phyloP scores from a whole-genome alignment of 176 grass and related monocot genomes.

The Triticum timopheevii region DNA sequence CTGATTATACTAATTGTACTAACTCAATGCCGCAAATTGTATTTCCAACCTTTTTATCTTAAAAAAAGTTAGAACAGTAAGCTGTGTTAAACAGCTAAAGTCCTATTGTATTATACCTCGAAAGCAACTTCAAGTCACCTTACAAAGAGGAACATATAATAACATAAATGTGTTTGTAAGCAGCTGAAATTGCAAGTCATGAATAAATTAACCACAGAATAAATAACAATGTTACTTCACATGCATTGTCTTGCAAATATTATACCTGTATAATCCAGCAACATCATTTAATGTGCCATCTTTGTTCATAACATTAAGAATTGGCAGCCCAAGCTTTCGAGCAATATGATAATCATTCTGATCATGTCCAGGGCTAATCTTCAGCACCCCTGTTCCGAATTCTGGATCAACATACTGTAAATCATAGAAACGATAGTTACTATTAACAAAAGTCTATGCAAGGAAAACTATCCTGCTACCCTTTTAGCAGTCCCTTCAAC shows the following conservation, averaged over 20 bases:
- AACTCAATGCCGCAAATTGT: slow-evolving; percentile 5
- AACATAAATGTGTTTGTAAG: slow-evolving; percentile 16
- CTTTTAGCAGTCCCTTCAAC: slow-evolving; percentile 22
- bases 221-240: not conserved
- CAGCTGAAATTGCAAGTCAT: slow-evolving; percentile 20
- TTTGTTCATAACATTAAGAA: slow-evolving; percentile 99
- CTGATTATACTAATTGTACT: slow-evolving; percentile 1
- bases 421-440: slow-evolving; percentile 39
- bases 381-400: slow-evolving; percentile 98
- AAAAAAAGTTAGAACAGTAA: slow-evolving; percentile 25
- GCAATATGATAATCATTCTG: slow-evolving; percentile 99
- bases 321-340: slow-evolving; percentile 95
- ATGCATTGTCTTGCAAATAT: slow-evolving; percentile 8
- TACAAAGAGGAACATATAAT: slow-evolving; percentile 11
- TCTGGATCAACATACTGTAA: slow-evolving; percentile 95
- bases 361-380: slow-evolving; percentile 99
- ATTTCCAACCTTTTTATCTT: not conserved
- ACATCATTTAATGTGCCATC: slow-evolving; percentile 95
- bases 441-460: slow-evolving; percentile 5
- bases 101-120: slow-evolving; percentile 1
- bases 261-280: slow-evolving; percentile 86
- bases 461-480: not conserved
- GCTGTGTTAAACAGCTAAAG: not conserved
- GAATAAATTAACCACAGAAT: slow-evolving; percentile 9
- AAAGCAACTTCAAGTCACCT: not conserved